Percentiles rank a stretch among this genome's conserved stretches.
These are phyloP conservation scores for Madurella mycetomatis DNA, from an alignment of 2,329 filamentous ascomycete genomes.

Conservation along the genomic window DNA sequence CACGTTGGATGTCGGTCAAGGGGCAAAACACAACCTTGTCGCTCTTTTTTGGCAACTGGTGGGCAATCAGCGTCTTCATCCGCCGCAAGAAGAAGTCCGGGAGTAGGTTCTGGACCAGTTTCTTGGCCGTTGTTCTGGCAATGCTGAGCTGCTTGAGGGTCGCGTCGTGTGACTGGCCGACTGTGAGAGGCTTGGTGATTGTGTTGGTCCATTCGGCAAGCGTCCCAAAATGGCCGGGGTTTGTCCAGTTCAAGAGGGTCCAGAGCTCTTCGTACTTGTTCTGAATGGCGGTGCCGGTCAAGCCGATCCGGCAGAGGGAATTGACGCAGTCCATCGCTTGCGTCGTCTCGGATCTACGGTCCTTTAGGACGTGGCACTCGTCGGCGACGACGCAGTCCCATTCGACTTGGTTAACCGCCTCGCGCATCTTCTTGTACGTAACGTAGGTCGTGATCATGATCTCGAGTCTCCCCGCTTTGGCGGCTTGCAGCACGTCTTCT, in stretches of 20 bases:
- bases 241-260: constrained; percentile 95
- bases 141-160: constrained; percentile 76
- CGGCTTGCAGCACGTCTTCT: constrained; percentile 67
- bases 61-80: constrained; percentile 86
- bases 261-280: constrained; percentile 97
- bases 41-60: constrained; percentile 91
- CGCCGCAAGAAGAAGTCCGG: constrained; percentile 86
- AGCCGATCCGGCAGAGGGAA: constrained; percentile 81
- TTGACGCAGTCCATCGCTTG: constrained; percentile 88
- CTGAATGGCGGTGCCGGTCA: constrained; percentile 94
- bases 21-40: constrained; percentile 95
- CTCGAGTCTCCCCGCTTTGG: constrained; percentile 72
- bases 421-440: constrained; percentile 76
- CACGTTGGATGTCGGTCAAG: constrained; percentile 72
- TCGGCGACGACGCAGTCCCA: constrained; percentile 97
- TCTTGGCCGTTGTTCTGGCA: constrained; percentile 75
- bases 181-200: constrained; percentile 73
- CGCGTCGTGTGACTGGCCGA: constrained; percentile 90
- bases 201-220: constrained; percentile 71
- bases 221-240: constrained; percentile 66
- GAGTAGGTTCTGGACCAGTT: constrained; percentile 80
- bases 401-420: constrained; percentile 71
- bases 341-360: constrained; percentile 69
- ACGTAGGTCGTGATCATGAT: constrained; percentile 92
- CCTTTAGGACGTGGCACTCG: constrained; percentile 89